Conservation (phyloP, 2,329 filamentous ascomycete genomes). For the Lachnellula subtilissima region DNA sequence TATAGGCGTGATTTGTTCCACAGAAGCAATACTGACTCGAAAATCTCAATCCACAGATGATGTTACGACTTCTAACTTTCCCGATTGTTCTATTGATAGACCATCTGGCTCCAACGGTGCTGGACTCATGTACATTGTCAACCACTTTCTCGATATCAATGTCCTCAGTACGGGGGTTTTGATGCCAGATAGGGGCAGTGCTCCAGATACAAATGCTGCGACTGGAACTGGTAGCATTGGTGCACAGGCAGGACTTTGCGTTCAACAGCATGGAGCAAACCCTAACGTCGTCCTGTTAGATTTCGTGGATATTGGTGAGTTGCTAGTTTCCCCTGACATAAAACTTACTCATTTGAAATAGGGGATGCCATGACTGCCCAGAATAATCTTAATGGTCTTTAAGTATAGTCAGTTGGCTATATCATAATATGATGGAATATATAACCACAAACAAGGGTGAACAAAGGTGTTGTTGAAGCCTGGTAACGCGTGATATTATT, state of each 20-base stretch:
- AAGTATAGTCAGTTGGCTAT: neutral
- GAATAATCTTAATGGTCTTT: conserved; percentile 25
- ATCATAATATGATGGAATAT: neutral
- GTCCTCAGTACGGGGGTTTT: conserved; percentile 37
- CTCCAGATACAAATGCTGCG: conserved; percentile 44
- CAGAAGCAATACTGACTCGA: too few relatives aligned
- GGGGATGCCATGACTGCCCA: conserved; percentile 29
- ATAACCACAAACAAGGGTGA: too few relatives aligned
- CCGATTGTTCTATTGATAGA: conserved; percentile 63
- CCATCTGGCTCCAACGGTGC: conserved; percentile 43
- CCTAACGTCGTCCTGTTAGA: conserved; percentile 55
- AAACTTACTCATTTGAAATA: conserved; percentile 5
- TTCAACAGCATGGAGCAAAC: conserved; percentile 39
- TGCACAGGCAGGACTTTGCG: conserved; percentile 43
- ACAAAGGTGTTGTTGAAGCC: too few relatives aligned
- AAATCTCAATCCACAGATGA: conserved; percentile 36
- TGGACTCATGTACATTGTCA: conserved; percentile 53
- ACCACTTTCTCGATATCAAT: conserved; percentile 57
- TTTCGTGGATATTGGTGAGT: conserved; percentile 46
- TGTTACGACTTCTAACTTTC: conserved; percentile 47
- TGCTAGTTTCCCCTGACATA: neutral
- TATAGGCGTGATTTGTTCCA: too few relatives aligned
- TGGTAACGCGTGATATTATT: too few relatives aligned
- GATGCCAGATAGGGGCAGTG: conserved; percentile 45
- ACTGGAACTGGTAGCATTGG: conserved; percentile 49